A percentile compares a stretch with the other conserved stretches of the same genome.
These are phyloP conservation scores for Conringia planisiliqua DNA, from an alignment of 345 rosid species.

Conservation along the genomic window DNA sequence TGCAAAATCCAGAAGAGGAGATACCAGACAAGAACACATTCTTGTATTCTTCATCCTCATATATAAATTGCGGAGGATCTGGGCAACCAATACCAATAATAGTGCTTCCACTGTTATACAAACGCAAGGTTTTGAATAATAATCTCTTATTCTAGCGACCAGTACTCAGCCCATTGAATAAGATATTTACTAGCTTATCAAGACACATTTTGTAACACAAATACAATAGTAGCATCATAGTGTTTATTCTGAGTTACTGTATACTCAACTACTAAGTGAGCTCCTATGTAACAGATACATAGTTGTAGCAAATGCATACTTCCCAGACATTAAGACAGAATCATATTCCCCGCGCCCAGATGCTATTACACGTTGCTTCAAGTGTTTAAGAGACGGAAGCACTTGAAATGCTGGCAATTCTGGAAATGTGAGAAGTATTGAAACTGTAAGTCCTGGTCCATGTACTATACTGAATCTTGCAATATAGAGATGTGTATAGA, in stretches of 20 bases:
- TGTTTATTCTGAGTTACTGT: neutral
- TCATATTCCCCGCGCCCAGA: conserved; percentile 83
- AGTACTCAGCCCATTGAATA: neutral
- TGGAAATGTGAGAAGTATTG: conserved; percentile 34
- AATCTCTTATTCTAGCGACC: neutral
- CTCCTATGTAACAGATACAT: neutral
- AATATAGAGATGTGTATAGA: neutral
- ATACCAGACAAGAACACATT: conserved; percentile 86
- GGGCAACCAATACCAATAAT: conserved; percentile 92
- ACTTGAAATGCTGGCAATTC: conserved; percentile 92
- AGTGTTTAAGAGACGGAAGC: conserved; percentile 79
- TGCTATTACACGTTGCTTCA: conserved; percentile 72
- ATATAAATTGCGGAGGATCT: conserved; percentile 85
- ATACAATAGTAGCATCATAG: neutral
- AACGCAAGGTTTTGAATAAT: neutral
- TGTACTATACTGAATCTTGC: neutral
- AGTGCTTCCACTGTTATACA: conserved; percentile 77
- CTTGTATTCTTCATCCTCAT: conserved; percentile 71
- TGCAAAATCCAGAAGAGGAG: neutral
- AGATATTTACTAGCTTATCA: neutral
- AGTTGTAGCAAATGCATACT: conserved; percentile 44
- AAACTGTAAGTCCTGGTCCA: neutral
- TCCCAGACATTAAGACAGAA: conserved; percentile 97
- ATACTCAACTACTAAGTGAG: neutral
- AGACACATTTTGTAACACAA: neutral